phyloP scores from a whole-genome alignment of 2,329 filamentous ascomycete genomes.

The Neofusicoccum ribis region DNA sequence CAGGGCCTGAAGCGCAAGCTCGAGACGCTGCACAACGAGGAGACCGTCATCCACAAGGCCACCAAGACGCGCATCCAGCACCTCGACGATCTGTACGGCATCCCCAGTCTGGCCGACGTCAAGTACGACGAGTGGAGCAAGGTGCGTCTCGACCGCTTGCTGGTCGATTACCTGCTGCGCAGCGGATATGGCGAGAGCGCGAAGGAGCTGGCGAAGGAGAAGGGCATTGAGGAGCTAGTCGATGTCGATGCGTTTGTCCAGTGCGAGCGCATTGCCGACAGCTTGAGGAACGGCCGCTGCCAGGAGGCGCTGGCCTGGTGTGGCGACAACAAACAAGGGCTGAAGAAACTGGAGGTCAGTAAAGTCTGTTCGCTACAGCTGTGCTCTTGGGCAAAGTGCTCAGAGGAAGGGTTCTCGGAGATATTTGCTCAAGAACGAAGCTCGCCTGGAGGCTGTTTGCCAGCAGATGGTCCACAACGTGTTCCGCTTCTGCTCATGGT shows the following conservation, averaged over 20 bases:
- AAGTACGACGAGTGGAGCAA: constrained; percentile 92
- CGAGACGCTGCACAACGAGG: constrained; percentile 72
- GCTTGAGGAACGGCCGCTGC: constrained; percentile 57
- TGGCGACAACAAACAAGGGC: constrained; percentile 84
- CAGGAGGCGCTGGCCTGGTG: constrained; percentile 84
- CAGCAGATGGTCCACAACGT: neutral
- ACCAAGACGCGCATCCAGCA: constrained; percentile 76
- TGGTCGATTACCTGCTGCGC: constrained; percentile 90
- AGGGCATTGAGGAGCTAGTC: constrained; percentile 76
- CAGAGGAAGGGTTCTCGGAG: too few relatives aligned
- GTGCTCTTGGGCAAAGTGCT: too few relatives aligned
- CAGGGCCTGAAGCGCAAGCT: constrained; percentile 88
- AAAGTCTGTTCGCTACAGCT: neutral
- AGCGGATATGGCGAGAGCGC: constrained; percentile 81
- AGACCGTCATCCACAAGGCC: constrained; percentile 72
- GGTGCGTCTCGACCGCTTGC: constrained; percentile 73
- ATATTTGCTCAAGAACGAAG: neutral
- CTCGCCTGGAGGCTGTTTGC: neutral
- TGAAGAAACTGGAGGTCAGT: constrained; percentile 80
- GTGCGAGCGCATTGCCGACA: constrained; percentile 75
- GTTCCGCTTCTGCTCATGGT: neutral
- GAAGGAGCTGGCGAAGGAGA: constrained; percentile 69
- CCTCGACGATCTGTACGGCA: constrained; percentile 75
- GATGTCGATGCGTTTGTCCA: constrained; percentile 86
- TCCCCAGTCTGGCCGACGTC: constrained; percentile 82